phyloP scores from a whole-genome alignment of 2,329 filamentous ascomycete species.

The Fusarium brevicatenulatum region DNA sequence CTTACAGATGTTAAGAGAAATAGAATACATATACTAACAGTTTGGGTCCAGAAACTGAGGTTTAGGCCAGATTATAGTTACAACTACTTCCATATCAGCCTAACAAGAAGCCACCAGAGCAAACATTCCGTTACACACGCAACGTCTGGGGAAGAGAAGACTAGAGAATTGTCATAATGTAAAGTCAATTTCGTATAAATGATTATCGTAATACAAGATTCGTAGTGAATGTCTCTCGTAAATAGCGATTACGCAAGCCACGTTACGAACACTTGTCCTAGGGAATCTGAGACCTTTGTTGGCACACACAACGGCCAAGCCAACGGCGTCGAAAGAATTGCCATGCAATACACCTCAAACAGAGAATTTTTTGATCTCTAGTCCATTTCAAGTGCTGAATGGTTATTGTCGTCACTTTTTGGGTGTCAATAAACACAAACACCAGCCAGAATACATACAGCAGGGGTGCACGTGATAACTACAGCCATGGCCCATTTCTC shows the following conservation, averaged over 20 bases:
- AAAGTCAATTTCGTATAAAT: neutral
- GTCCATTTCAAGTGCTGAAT: neutral
- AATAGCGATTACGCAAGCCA: constrained; percentile 26
- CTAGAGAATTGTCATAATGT: neutral
- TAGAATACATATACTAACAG: neutral
- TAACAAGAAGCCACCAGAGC: neutral
- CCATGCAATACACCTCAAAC: neutral
- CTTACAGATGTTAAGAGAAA: neutral
- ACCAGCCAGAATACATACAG: neutral
- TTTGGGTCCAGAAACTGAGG: neutral
- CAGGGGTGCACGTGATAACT: constrained; percentile 25
- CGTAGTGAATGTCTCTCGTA: neutral
- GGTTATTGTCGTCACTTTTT: constrained; percentile 4
- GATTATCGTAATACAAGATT: neutral
- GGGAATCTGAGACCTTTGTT: neutral
- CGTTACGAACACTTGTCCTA: constrained; percentile 26
- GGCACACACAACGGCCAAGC: neutral
- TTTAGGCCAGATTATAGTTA: neutral
- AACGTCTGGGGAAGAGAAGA: neutral
- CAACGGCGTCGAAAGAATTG: neutral
- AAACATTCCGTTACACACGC: neutral
- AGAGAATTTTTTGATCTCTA: neutral
- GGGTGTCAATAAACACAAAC: constrained; percentile 9
- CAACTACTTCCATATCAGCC: neutral
- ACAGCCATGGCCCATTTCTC: constrained; percentile 22